Percentiles rank a stretch among this genome's conserved stretches.
Evolutionary conservation across 2,329 filamentous ascomycete genomes (phyloP).

Genomic region (Trichoderma gracile): DNA sequence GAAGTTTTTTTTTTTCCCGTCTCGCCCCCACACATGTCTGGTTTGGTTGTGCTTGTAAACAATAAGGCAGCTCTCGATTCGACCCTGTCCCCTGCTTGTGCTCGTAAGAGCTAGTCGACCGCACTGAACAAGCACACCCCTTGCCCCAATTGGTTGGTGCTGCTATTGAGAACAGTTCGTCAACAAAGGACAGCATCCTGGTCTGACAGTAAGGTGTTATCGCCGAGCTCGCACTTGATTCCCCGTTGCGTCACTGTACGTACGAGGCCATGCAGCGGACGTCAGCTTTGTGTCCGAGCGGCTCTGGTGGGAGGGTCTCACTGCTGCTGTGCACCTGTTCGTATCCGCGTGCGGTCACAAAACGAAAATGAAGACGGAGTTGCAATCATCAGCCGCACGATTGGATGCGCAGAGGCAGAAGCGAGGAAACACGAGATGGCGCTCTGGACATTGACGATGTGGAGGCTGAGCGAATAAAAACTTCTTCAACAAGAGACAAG

Average conservation of each 20-base stretch:
- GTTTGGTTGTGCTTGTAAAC: not conserved
- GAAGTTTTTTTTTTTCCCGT: conserved; percentile 9
- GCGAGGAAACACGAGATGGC: no score
- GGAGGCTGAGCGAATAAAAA: conserved; percentile 22
- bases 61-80: conserved; percentile 5
- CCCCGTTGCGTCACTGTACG: not conserved
- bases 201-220: conserved; percentile 1
- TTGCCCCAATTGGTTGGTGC: not conserved
- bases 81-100: not conserved
- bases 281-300: conserved; percentile 7
- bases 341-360: not conserved
- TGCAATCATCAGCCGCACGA: not conserved
- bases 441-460: not conserved
- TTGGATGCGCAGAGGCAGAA: no score
- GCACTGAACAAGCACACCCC: not conserved
- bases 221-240: not conserved
- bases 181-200: not conserved
- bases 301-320: not conserved
- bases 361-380: not conserved
- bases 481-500: not conserved
- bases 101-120: conserved; percentile 1
- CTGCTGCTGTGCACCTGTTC: not conserved
- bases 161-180: not conserved
- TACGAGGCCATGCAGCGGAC: not conserved
- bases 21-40: conserved; percentile 8